Conservation (phyloP, 140 eudicot genomes). For the Cichorium intybus region DNA sequence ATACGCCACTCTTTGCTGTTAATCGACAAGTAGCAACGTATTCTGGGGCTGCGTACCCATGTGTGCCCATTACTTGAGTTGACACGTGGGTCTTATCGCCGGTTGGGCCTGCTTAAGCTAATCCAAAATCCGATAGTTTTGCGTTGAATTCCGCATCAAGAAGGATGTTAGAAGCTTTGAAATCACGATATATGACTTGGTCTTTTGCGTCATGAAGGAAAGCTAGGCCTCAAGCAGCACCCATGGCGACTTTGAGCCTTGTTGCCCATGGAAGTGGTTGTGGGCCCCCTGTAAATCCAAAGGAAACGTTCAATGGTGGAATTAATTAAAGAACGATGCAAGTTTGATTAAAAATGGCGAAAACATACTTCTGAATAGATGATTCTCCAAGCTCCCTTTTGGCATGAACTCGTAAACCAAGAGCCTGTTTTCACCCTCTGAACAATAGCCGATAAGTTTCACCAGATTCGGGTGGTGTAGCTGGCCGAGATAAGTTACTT, state of each 20-base stretch:
- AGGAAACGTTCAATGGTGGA: background rate
- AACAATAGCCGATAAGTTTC: too few relatives aligned
- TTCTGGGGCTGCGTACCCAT: slow-evolving; percentile 93
- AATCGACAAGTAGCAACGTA: slow-evolving; percentile 68
- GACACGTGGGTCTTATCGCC: slow-evolving; percentile 91
- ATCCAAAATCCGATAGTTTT: slow-evolving; percentile 86
- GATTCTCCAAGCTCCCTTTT: slow-evolving; percentile 96
- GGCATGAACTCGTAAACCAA: slow-evolving; percentile 93
- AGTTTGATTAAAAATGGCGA: too few relatives aligned
- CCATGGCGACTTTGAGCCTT: slow-evolving; percentile 87
- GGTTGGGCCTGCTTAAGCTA: slow-evolving; percentile 94
- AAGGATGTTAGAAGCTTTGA: slow-evolving; percentile 90
- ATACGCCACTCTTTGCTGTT: slow-evolving; percentile 52
- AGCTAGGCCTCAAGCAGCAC: slow-evolving; percentile 89
- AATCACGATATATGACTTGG: slow-evolving; percentile 81
- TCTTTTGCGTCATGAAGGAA: slow-evolving; percentile 85
- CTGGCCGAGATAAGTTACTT: slow-evolving; percentile 80
- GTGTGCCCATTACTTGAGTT: slow-evolving; percentile 92
- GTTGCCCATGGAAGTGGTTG: slow-evolving; percentile 90
- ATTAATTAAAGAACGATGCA: too few relatives aligned
- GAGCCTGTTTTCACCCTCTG: slow-evolving; percentile 83
- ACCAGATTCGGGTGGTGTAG: slow-evolving; percentile 82
- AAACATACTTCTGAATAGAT: slow-evolving; percentile 76
- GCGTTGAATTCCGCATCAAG: slow-evolving; percentile 92
- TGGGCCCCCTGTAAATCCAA: slow-evolving; percentile 61